Conservation (phyloP, 495 filamentous ascomycete genomes). For the Xylaria nigripes region DNA sequence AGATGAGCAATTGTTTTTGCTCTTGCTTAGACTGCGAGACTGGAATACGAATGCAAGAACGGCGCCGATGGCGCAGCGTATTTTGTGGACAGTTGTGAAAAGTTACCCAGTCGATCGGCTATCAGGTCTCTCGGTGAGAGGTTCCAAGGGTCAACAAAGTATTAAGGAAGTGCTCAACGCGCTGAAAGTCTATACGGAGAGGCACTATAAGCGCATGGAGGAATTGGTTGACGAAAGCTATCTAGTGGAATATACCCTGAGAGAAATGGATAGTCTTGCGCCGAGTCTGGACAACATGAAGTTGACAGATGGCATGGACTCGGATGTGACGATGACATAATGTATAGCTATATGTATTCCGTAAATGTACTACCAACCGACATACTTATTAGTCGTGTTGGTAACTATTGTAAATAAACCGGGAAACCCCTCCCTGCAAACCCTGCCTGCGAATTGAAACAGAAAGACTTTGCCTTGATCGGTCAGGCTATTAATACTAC, state of each 20-base stretch:
- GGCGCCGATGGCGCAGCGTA: slow-evolving; percentile 74
- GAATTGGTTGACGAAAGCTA: slow-evolving; percentile 91
- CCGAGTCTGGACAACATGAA: slow-evolving; percentile 29
- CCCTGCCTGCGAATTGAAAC: too few relatives aligned
- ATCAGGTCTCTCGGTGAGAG: slow-evolving; percentile 47
- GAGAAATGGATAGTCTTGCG: slow-evolving; percentile 78
- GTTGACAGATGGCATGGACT: slow-evolving; percentile 26
- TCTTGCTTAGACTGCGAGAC: slow-evolving; percentile 75
- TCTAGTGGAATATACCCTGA: slow-evolving; percentile 82
- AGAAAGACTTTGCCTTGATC: too few relatives aligned
- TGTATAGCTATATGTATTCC: slow-evolving; percentile 12
- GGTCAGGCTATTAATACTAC: too few relatives aligned
- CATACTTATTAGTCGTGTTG: too few relatives aligned
- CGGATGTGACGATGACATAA: slow-evolving; percentile 38
- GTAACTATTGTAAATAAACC: too few relatives aligned
- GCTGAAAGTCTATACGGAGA: slow-evolving; percentile 77
- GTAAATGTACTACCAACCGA: neutral
- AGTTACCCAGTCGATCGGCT: slow-evolving; percentile 68
- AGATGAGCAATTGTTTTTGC: slow-evolving; percentile 69
- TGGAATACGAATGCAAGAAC: slow-evolving; percentile 95
- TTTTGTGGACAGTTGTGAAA: slow-evolving; percentile 71
- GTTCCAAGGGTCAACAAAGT: slow-evolving; percentile 56
- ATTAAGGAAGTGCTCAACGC: slow-evolving; percentile 77
- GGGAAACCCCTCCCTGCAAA: too few relatives aligned
- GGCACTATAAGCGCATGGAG: slow-evolving; percentile 81